Conservation (phyloP, 2,329 filamentous ascomycete species). For the Diaporthe batatas region DNA sequence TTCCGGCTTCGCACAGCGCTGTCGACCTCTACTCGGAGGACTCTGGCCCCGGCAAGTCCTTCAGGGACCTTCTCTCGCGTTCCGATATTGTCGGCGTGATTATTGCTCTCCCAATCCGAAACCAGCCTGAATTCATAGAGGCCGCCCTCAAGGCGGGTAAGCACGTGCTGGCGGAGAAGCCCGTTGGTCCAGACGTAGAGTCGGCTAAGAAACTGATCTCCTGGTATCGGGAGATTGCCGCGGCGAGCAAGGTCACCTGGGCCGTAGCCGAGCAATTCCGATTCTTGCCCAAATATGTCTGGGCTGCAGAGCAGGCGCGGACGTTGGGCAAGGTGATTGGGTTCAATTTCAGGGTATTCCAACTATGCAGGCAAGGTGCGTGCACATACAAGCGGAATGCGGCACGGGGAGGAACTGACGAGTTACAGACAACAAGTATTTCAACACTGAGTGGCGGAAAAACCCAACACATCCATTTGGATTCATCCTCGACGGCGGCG, state of each 20-base stretch:
- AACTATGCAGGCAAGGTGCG: conserved; percentile 52
- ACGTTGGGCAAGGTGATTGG: conserved; percentile 65
- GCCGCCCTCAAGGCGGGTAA: conserved; percentile 69
- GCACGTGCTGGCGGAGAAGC: conserved; percentile 56
- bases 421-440: conserved; percentile 55
- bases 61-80: conserved; percentile 63
- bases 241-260: conserved; percentile 56
- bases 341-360: conserved; percentile 58
- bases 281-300: conserved; percentile 68
- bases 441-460: conserved; percentile 70
- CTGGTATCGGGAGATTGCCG: conserved; percentile 53
- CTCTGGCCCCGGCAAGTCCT: conserved; percentile 57
- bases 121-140: conserved; percentile 69
- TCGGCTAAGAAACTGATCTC: conserved; percentile 53
- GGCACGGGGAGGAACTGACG: background rate
- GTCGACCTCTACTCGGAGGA: conserved; percentile 69
- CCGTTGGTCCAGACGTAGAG: conserved; percentile 56
- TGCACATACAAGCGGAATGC: background rate
- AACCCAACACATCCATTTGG: conserved; percentile 77
- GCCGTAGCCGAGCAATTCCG: conserved; percentile 79
- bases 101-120: conserved; percentile 70
- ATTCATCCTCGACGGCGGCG: conserved; percentile 79
- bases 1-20: conserved; percentile 47
- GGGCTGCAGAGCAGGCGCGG: conserved; percentile 63
- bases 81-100: conserved; percentile 67